phyloP scores from a whole-genome alignment of 805 yeast genomes.

The Saturnispora silvae region DNA sequence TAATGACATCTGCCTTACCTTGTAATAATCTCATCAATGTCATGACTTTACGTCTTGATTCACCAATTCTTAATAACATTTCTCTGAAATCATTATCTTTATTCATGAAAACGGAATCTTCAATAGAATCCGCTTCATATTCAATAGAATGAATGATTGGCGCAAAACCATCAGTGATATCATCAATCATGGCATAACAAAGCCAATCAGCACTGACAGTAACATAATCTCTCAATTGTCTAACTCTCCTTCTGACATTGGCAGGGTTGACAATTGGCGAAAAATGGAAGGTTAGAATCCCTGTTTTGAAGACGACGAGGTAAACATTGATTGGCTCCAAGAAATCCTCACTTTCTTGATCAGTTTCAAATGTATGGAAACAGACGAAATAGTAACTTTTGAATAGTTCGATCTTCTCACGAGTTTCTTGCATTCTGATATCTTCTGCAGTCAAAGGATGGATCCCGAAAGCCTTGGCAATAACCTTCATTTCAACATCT shows the following conservation, averaged over 20 bases:
- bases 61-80: constrained; percentile 79
- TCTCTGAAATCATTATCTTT: constrained; percentile 62
- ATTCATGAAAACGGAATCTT: constrained; percentile 75
- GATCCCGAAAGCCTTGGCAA: constrained; percentile 90
- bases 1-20: constrained; percentile 93
- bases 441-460: constrained; percentile 98
- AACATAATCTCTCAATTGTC: constrained; percentile 69
- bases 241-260: constrained; percentile 70
- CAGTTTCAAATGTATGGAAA: constrained; percentile 93
- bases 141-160: constrained; percentile 71
- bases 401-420: constrained; percentile 94
- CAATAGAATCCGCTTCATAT: constrained; percentile 73
- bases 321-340: constrained; percentile 71
- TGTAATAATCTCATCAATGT: constrained; percentile 78
- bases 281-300: constrained; percentile 60
- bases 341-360: constrained; percentile 70
- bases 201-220: constrained; percentile 75
- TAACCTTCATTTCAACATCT: constrained; percentile 84
- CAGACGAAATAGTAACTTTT: constrained; percentile 86
- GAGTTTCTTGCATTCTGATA: constrained; percentile 90
- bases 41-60: constrained; percentile 86
- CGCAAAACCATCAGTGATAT: constrained; percentile 75
- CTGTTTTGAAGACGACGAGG: constrained; percentile 60
- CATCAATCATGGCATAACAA: constrained; percentile 75
- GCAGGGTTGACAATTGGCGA: constrained; percentile 60